Evolutionary conservation across 306 rosid species (phyloP).

Genomic region (Luffa aegyptiaca): DNA sequence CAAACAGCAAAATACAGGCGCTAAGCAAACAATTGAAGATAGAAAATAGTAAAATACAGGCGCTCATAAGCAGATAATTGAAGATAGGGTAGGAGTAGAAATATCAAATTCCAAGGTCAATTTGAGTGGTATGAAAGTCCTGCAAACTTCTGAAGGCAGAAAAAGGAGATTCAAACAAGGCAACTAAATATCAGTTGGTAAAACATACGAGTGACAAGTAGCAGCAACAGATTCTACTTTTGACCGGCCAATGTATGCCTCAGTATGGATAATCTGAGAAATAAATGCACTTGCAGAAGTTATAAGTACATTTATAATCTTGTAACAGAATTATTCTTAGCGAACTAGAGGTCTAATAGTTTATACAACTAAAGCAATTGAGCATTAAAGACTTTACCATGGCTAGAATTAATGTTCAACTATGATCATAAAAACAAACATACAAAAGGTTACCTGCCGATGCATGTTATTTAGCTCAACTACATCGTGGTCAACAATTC

Average conservation of each 20-base stretch:
- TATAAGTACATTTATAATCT: background rate
- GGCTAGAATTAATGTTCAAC: background rate
- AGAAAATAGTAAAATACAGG: no score
- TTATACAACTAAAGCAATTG: background rate
- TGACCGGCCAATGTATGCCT: constrained; percentile 77
- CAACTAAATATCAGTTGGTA: constrained; percentile 2
- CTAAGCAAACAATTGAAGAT: no score
- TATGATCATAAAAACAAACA: background rate
- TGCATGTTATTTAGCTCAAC: constrained; percentile 97
- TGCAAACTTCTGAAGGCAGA: background rate
- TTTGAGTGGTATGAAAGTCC: background rate
- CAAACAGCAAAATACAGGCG: background rate
- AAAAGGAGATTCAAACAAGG: background rate
- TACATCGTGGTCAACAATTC: constrained; percentile 79
- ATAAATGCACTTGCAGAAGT: background rate
- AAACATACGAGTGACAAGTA: constrained; percentile 66
- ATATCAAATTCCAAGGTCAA: background rate
- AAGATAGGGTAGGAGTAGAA: background rate
- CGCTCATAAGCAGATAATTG: background rate
- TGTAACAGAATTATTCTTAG: background rate
- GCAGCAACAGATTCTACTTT: constrained; percentile 87
- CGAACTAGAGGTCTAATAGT: background rate
- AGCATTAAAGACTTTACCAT: background rate
- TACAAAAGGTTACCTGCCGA: constrained; percentile 60
- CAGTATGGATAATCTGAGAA: constrained; percentile 74